Conservation (phyloP, 176 grass and related monocot genomes). For the Eragrostis curvula region DNA sequence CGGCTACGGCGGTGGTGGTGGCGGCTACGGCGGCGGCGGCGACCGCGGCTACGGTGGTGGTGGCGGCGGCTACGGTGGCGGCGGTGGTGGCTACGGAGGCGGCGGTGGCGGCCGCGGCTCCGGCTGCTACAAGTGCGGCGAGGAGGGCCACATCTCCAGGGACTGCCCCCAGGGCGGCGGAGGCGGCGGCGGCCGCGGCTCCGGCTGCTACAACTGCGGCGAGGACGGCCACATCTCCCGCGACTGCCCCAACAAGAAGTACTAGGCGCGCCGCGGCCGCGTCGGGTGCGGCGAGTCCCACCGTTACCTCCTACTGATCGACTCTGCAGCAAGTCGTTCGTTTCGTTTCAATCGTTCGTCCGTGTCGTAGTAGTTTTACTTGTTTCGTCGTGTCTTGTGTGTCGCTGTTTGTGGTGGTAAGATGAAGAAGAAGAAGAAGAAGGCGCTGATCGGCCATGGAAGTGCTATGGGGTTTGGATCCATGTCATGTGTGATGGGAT, state of each 20-base stretch:
- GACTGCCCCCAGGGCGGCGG: slow-evolving; percentile 29
- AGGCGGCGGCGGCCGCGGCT: not conserved
- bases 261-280: not conserved
- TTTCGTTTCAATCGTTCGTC: too few species aligned
- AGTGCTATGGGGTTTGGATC: not conserved
- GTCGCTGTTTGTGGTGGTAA: not conserved
- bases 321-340: not conserved
- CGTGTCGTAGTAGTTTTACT: not conserved
- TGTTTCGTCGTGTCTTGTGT: not conserved
- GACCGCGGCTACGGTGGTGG: slow-evolving; percentile 1
- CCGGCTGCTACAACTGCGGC: slow-evolving; percentile 26
- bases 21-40: not conserved
- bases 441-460: not conserved
- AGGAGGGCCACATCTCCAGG: slow-evolving; percentile 55
- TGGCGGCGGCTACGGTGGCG: not conserved
- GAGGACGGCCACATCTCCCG: slow-evolving; percentile 14
- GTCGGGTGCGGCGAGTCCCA: not conserved
- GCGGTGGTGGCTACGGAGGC: not conserved
- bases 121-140: slow-evolving; percentile 53
- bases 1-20: not conserved
- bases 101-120: not conserved
- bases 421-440: not conserved
- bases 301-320: not conserved
- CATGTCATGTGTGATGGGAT: not conserved
- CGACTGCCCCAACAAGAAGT: slow-evolving; percentile 1